These are phyloP conservation scores for Filosporella fistucella DNA, from an alignment of 495 filamentous ascomycete species.

Conservation along the genomic window DNA sequence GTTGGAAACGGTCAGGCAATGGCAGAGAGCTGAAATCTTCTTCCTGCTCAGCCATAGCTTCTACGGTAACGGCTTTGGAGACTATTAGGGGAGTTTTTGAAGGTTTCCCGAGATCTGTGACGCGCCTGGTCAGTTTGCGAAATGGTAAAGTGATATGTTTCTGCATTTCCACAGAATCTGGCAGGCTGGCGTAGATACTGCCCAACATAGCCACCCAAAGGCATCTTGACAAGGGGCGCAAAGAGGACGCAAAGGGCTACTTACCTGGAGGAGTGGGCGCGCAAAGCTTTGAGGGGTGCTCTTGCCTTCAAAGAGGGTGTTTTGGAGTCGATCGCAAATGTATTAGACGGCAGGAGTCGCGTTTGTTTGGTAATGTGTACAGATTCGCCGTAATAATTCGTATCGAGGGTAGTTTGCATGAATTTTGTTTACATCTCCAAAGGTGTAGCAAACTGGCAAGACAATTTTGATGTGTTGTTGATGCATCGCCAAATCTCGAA, in stretches of 20 bases:
- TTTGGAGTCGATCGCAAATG: neutral
- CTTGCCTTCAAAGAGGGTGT: slow-evolving; percentile 1
- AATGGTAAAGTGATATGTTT: slow-evolving; percentile 6
- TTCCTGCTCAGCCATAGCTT: slow-evolving; percentile 62
- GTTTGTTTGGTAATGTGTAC: slow-evolving; percentile 4
- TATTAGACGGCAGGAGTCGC: neutral
- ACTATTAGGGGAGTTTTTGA: slow-evolving; percentile 1
- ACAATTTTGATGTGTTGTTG: slow-evolving; percentile 19
- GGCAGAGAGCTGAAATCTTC: slow-evolving; percentile 83
- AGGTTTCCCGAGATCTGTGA: slow-evolving; percentile 4
- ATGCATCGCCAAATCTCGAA: slow-evolving; percentile 15
- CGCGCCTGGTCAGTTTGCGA: slow-evolving; percentile 19
- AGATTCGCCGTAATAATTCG: neutral
- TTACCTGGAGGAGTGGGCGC: slow-evolving; percentile 15
- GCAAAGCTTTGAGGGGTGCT: slow-evolving; percentile 1
- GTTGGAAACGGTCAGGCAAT: slow-evolving; percentile 74
- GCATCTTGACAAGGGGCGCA: neutral
- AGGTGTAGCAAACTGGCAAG: neutral
- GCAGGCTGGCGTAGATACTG: neutral
- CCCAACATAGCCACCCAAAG: neutral
- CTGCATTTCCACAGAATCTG: slow-evolving; percentile 14
- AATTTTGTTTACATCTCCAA: neutral
- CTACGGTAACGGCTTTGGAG: slow-evolving; percentile 6
- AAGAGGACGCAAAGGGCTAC: slow-evolving; percentile 2
- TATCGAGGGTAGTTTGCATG: too few species aligned